Percentiles rank a stretch among this genome's conserved stretches.
Evolutionary conservation across 805 yeast genomes (phyloP).

Genomic region (Helenozyma baotianmanensis): DNA sequence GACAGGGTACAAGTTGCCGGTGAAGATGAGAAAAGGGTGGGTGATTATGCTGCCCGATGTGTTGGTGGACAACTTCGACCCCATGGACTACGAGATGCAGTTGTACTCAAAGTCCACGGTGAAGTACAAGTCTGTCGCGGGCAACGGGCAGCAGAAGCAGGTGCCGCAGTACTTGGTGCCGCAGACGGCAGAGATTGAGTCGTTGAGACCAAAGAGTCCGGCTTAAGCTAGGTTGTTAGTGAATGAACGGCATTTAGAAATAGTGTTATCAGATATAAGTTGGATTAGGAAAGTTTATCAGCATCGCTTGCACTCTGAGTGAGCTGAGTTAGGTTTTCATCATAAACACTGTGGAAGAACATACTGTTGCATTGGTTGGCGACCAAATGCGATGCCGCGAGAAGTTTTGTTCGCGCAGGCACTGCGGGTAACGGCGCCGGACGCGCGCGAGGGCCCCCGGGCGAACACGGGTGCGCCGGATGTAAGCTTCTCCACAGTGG

Average conservation of each 20-base stretch:
- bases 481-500: no score
- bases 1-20: conserved; percentile 60
- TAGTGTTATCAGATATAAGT: conserved; percentile 33
- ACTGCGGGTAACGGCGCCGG: no score
- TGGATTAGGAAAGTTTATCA: conserved; percentile 46
- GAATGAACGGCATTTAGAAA: conserved; percentile 1
- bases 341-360: conserved; percentile 26
- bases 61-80: conserved; percentile 61
- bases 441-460: no score
- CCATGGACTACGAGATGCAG: conserved; percentile 27
- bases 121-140: conserved; percentile 14
- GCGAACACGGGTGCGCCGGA: no score
- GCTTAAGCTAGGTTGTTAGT: conserved; percentile 7
- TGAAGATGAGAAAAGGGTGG: conserved; percentile 81
- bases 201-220: conserved; percentile 82
- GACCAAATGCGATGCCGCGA: not conserved
- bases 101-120: conserved; percentile 28
- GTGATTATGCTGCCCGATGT: conserved; percentile 84
- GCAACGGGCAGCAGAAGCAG: conserved; percentile 18
- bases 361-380: conserved; percentile 1
- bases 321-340: conserved; percentile 57
- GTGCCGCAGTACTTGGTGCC: conserved; percentile 57
- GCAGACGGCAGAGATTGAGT: conserved; percentile 68
- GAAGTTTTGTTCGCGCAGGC: not conserved
- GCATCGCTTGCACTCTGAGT: conserved; percentile 49